Conservation (phyloP, 768 basidiomycete species). For the Terana coerulea region DNA sequence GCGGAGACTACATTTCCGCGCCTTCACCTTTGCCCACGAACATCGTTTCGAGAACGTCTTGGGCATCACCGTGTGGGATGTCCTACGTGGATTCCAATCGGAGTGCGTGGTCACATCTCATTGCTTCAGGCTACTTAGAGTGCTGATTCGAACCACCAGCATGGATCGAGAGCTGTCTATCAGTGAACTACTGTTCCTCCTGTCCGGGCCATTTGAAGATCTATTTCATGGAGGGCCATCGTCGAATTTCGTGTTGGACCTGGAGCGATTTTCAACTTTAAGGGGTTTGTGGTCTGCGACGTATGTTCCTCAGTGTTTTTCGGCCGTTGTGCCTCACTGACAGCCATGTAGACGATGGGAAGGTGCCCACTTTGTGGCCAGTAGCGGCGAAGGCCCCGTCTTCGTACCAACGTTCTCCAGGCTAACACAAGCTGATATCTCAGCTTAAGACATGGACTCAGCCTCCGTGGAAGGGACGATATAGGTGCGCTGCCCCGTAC, state of each 20-base stretch:
- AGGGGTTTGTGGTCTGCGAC: constrained; percentile 10
- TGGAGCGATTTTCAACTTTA: constrained; percentile 11
- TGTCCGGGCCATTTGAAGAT: constrained; percentile 5
- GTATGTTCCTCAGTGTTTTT: background rate
- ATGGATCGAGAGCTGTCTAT: constrained; percentile 8
- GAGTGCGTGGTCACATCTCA: background rate
- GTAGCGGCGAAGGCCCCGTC: constrained; percentile 6
- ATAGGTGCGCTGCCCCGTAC: too few species aligned
- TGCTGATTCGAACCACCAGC: background rate
- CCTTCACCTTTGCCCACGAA: background rate
- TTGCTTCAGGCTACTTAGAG: background rate
- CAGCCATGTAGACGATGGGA: constrained; percentile 3
- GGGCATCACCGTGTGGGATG: constrained; percentile 12
- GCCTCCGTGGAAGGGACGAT: too few species aligned
- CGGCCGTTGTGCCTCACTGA: background rate
- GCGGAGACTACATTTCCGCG: background rate
- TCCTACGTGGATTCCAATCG: constrained; percentile 3
- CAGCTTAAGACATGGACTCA: background rate
- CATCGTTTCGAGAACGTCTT: background rate
- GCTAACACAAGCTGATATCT: background rate
- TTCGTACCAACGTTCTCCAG: constrained; percentile 2
- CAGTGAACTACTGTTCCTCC: background rate
- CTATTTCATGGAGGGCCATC: background rate
- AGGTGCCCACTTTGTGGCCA: constrained; percentile 3
- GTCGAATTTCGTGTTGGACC: constrained; percentile 3